phyloP scores from a whole-genome alignment of 805 yeast genomes.

The Barnettozyma sp. region DNA sequence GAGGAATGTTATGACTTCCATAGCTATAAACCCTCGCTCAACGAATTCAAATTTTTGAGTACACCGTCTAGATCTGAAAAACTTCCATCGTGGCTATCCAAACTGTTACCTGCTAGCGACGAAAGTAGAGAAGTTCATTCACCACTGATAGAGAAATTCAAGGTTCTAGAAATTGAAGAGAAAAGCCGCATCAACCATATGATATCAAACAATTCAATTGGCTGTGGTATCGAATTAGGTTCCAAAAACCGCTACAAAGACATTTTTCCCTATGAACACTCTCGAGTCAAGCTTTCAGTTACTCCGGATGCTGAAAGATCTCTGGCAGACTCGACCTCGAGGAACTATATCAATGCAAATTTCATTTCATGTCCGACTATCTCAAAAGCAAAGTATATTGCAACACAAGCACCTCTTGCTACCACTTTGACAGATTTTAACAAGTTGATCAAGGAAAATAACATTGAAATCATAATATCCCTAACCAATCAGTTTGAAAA shows the following conservation, averaged over 20 bases:
- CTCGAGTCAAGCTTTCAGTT: conserved; percentile 57
- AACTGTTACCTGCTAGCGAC: conserved; percentile 17
- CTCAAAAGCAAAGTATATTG: conserved; percentile 49
- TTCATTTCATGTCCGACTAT: conserved; percentile 37
- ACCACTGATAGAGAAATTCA: conserved; percentile 45
- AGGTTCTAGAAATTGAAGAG: conserved; percentile 62
- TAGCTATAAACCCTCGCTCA: conserved; percentile 14
- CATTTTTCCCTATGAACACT: conserved; percentile 79
- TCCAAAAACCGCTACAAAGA: conserved; percentile 82
- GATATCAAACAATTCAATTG: conserved; percentile 21
- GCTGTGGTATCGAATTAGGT: conserved; percentile 68
- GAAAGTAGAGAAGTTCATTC: conserved; percentile 19
- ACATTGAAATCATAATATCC: conserved; percentile 61
- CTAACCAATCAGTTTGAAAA: conserved; percentile 72
- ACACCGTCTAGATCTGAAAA: conserved; percentile 2
- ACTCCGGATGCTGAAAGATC: conserved; percentile 7
- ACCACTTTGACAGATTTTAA: conserved; percentile 80
- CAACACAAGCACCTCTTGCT: conserved; percentile 82
- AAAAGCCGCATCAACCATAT: conserved; percentile 50
- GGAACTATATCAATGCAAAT: conserved; percentile 83
- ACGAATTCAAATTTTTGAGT: conserved; percentile 18
- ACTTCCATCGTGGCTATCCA: conserved; percentile 51
- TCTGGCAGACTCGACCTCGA: conserved; percentile 11
- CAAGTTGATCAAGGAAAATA: conserved; percentile 62
- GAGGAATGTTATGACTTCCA: conserved; percentile 37